Percentiles rank a stretch among this genome's conserved stretches.
phyloP scores from a whole-genome alignment of 2,329 filamentous ascomycete species.

The Diaporthe longicolla region DNA sequence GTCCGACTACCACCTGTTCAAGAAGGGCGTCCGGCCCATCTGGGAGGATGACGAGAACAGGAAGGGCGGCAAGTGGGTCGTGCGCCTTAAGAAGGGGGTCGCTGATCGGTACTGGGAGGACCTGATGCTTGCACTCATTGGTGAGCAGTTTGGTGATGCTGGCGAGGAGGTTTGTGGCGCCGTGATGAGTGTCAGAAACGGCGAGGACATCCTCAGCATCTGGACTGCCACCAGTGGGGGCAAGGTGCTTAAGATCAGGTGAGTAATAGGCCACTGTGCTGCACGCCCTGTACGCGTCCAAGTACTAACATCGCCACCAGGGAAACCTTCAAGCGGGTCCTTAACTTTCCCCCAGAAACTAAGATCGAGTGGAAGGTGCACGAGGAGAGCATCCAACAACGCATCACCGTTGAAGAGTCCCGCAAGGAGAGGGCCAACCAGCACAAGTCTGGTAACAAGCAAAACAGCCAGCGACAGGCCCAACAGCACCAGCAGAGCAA shows the following conservation, averaged over 20 bases:
- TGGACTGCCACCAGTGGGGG: conserved; percentile 96
- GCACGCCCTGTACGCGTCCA: not conserved
- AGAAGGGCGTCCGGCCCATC: conserved; percentile 94
- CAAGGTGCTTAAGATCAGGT: conserved; percentile 96
- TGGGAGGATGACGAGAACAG: conserved; percentile 99
- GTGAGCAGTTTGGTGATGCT: conserved; percentile 94
- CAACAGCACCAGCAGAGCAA: conserved; percentile 41
- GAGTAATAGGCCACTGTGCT: conserved; percentile 53
- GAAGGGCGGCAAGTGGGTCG: conserved; percentile 96
- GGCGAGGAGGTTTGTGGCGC: conserved; percentile 95
- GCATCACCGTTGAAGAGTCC: conserved; percentile 90
- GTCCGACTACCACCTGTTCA: conserved; percentile 98
- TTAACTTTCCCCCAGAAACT: conserved; percentile 89
- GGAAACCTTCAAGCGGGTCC: conserved; percentile 92
- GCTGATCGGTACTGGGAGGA: conserved; percentile 98
- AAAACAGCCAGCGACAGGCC: conserved; percentile 49
- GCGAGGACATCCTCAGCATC: conserved; percentile 97
- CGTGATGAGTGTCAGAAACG: conserved; percentile 93
- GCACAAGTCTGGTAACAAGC: conserved; percentile 55
- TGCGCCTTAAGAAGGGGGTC: conserved; percentile 96
- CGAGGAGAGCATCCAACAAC: conserved; percentile 94
- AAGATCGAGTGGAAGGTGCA: conserved; percentile 96
- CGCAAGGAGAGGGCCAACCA: conserved; percentile 84
- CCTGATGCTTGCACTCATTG: conserved; percentile 88
- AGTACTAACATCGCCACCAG: conserved; percentile 59